A percentile compares a stretch with the other conserved stretches of the same genome.
Evolutionary conservation across 2,329 filamentous ascomycete species (phyloP).

Genomic region (Fusarium sp.): DNA sequence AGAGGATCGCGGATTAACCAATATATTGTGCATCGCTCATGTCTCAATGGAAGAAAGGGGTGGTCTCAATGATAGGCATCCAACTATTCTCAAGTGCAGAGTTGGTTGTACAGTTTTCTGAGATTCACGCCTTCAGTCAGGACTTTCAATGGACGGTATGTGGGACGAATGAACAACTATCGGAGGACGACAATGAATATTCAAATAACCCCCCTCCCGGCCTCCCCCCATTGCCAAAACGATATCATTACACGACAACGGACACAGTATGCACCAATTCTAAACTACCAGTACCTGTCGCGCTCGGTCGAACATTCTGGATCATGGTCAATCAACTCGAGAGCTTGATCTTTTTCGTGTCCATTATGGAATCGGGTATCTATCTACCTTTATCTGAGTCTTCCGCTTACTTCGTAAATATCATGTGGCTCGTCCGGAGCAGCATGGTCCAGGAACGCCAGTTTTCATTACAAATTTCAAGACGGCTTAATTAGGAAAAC

Average conservation of each 20-base stretch:
- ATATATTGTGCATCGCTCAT: not conserved
- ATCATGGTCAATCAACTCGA: not conserved
- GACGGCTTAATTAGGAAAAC: constrained; percentile 3
- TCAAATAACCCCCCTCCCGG: not conserved
- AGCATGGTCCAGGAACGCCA: constrained; percentile 21
- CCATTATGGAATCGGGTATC: constrained; percentile 29
- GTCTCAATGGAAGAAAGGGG: not conserved
- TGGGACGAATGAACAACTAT: not conserved
- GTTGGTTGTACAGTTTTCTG: not conserved
- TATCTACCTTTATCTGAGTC: constrained; percentile 23
- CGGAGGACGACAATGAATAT: not conserved
- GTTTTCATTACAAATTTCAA: not conserved
- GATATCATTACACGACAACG: not conserved
- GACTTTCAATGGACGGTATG: not conserved
- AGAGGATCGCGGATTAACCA: not conserved
- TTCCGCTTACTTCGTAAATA: constrained; percentile 9
- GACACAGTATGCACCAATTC: not conserved
- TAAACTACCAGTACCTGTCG: not conserved
- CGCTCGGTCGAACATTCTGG: not conserved
- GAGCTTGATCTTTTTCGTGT: constrained; percentile 3
- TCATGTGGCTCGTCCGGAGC: constrained; percentile 8
- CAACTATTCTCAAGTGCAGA: not conserved
- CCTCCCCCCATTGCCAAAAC: not conserved
- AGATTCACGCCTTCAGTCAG: not conserved
- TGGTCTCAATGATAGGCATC: not conserved